These are phyloP conservation scores for Colletotrichum falcatum DNA, from an alignment of 2,329 filamentous ascomycete species.

Conservation along the genomic window DNA sequence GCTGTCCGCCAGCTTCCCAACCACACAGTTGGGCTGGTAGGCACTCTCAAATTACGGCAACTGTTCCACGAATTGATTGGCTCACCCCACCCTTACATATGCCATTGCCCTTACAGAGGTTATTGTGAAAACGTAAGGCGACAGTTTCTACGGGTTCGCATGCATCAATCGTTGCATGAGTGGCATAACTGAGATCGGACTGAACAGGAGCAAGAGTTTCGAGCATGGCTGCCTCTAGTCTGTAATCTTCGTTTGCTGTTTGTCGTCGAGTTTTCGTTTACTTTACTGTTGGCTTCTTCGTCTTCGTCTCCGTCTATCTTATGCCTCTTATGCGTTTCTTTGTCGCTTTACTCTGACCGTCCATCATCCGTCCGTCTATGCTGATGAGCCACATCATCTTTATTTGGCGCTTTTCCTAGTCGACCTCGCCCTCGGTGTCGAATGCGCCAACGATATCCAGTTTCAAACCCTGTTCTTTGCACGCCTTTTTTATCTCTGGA, in stretches of 20 bases:
- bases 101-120: neutral
- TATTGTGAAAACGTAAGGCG: neutral
- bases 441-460: conserved; percentile 50
- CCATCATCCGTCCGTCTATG: neutral
- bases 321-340: neutral
- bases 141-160: neutral
- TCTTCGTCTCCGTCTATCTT: neutral
- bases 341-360: neutral
- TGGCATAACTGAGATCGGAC: neutral
- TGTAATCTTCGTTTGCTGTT: neutral
- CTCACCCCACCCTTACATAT: neutral
- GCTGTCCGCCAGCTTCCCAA: neutral
- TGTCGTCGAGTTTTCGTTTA: conserved; percentile 2
- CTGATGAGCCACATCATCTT: neutral
- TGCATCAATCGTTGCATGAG: neutral
- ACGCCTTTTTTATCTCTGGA: conserved; percentile 50
- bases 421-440: conserved; percentile 36
- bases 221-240: neutral
- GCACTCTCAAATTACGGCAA: neutral
- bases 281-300: neutral
- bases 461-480: conserved; percentile 49
- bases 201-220: neutral
- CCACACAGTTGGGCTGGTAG: neutral
- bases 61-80: neutral
- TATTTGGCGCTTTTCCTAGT: neutral